Evolutionary conservation across 1,284 basidiomycete genomes (phyloP), one percentile per base, ranked within the genome.

Genomic region (Termitomyces sp.): DNA sequence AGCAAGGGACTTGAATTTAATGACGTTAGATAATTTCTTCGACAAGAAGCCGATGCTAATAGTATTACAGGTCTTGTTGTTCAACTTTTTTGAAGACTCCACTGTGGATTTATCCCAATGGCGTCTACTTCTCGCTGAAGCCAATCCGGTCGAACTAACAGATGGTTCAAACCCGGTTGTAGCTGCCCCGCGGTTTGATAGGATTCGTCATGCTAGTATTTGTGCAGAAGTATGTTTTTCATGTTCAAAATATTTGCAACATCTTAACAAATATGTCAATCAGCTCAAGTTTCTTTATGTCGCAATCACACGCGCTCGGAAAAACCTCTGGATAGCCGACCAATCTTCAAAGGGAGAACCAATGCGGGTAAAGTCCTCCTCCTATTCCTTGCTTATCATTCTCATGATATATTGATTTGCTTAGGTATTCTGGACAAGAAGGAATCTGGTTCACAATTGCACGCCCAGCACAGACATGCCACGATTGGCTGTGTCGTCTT

Each of bases 1-100:
- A 83, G 80, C 73, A 90, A 90, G 65, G 87, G 88, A 0, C 69
- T 88, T 0, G 87, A 88, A 63, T 88, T 88, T 62, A 78, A 88
- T 59, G 86, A 88, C 54, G 84, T 85, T 57, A 53, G 75, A 63
- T 5, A 38, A 39, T 19, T 21, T 52, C 6, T 12, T 33, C 28
- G 34, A 9, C 15, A 36, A 21, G 48, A 6, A 9, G 15, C 5
- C 15, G 8, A 34, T 34, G 28, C 9, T 36, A 7, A 26, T 19
- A 49, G 36, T 55, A 41, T 9, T 34, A 7, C 61, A 88, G 84
- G 86, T 90, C 3, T 70, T 90, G 1, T 63, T 90, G 1, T 88
- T 82, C 62, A 80, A 88, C 56, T 88, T 88, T 67, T 89, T 89
- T 60, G 73, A 80, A 40, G 84, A 88, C 61, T 88, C 86, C 0